phyloP scores from a whole-genome alignment of 768 basidiomycete genomes.

The Russula earlei region DNA sequence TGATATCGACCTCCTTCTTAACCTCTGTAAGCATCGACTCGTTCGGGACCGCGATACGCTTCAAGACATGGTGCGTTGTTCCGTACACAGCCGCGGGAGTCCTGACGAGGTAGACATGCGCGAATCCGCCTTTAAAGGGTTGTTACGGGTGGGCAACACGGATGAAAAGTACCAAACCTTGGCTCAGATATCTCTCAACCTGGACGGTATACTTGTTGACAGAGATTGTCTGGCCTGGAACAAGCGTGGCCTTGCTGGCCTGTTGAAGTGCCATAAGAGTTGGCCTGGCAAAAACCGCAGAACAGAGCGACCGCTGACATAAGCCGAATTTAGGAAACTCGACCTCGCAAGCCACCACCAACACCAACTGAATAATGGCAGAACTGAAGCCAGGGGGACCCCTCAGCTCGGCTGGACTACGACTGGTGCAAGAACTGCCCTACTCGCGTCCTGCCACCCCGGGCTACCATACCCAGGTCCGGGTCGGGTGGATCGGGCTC shows the following conservation, averaged over 20 bases:
- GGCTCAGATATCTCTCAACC: constrained; percentile 90
- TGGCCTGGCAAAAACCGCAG: neutral
- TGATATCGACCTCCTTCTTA: constrained; percentile 96
- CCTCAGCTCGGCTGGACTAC: constrained; percentile 13
- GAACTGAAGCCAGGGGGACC: neutral
- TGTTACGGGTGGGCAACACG: constrained; percentile 2
- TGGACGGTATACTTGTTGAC: constrained; percentile 87
- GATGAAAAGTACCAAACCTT: constrained; percentile 48
- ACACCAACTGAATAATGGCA: too few relatives aligned
- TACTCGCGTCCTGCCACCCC: constrained; percentile 58
- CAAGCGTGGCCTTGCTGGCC: constrained; percentile 54
- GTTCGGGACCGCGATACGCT: constrained; percentile 87
- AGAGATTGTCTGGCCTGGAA: constrained; percentile 77
- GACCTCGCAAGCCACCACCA: constrained; percentile 6
- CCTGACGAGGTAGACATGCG: constrained; percentile 92
- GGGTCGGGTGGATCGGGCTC: constrained; percentile 42
- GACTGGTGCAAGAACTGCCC: constrained; percentile 25
- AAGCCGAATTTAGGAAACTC: constrained; percentile 8
- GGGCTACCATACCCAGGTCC: constrained; percentile 23
- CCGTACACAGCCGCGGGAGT: constrained; percentile 81
- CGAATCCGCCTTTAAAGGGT: constrained; percentile 73
- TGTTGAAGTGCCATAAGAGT: constrained; percentile 42
- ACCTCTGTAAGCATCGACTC: constrained; percentile 88
- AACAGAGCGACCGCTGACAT: constrained; percentile 1
- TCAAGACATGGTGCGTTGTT: constrained; percentile 92